Base-by-base conservation (phyloP, 1,284 basidiomycete genomes). In the Ustilago tritici region DNA sequence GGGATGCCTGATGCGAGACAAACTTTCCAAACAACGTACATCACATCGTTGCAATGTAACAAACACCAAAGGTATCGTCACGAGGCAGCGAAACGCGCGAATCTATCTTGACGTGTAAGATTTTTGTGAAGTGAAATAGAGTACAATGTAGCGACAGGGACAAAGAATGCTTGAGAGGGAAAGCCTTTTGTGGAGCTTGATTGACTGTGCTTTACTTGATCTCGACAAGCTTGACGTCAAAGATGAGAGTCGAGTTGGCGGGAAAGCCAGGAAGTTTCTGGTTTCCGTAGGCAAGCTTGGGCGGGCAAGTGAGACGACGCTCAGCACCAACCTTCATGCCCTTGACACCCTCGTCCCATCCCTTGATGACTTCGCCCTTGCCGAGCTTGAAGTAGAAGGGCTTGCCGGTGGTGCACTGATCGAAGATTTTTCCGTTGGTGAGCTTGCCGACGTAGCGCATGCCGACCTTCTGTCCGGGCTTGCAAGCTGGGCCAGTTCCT, bases 361-460 rank as follows among this genome's bases (percentile, higher is more conserved):
- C 79, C 88, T 93, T 93, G 87, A 98, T 96, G 61, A 98, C 95
- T 86, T 97, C 92, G 50, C 94, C 94, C 70, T 90, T 89, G 63
- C 95, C 96, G 38, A 98, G 90, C 56, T 89, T 90, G 90, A 98
- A 98, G 55, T 88, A 88, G 88, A 98, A 97, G 10, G 95, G 93
- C 85, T 91, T 92, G 80, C 95, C 95, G 85, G 91, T 92, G 72
- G 90, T 92, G 88, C 97, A 97, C 84, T 91, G 89, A 88, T 98
- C 95, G 82, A 98, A 98, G 52, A 92, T 87, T 86, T 93, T 94
- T 79, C 94, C 95, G 85, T 92, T 92, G 76, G 88, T 87, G 54
- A 98, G 90, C 88, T 95, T 95, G 79, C 94, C 95, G 79, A 95
- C 91, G 87, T 95, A 95, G 61, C 94, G 90, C 93, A 98, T 94